Evolutionary conservation across 1,139 yeast species (phyloP), one percentile per base, ranked within the genome.

Genomic region (Magnusiomyces clavatus): DNA sequence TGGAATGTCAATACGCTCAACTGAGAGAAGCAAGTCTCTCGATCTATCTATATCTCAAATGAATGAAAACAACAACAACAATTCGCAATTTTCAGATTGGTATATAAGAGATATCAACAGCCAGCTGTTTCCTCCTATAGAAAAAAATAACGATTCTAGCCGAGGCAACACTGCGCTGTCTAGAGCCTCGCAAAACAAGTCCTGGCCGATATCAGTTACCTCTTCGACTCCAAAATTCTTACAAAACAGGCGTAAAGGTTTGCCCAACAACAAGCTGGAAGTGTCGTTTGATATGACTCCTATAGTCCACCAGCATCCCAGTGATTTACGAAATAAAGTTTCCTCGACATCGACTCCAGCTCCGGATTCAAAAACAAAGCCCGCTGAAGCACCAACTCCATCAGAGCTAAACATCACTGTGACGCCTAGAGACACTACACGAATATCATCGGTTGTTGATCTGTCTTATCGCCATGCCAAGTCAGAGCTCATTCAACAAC

Each of bases 391-490:
- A 6, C 8, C 16, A 14, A 31, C 44, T 11, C 29, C 16, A 19
- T 20, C 44, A 42, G 34, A 24, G 10, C 10, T 16, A 12, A 19
- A 35, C 14, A 14, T 11, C 13, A 34, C 20, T 41, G 34, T 11
- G 20, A 34, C 29, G 12, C 31, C 48, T 19, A 6, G 24, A 10
- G 38, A 37, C 12, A 34, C 42, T 14, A 45, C 48, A 2, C 48
- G 31, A 2, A 37, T 45, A 6, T 45, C 48, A 12, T 19, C 38
- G 17, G 16, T 45, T 37, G 38, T 35, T 16, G 48, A 45, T 34
- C 6, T 45, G 12, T 45, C 48, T 5, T 45, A 45, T 16, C 41
- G 29, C 8, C 48, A 45, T 35, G 38, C 17, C 42, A 45, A 37
- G 31, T 36, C 48, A 2, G 17, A 41, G n/a, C 42, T 45, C 20